Evolutionary conservation across 2,329 filamentous ascomycete species (phyloP), one percentile per base, ranked within the genome.

Genomic region (Neoarthrinium moseri): DNA sequence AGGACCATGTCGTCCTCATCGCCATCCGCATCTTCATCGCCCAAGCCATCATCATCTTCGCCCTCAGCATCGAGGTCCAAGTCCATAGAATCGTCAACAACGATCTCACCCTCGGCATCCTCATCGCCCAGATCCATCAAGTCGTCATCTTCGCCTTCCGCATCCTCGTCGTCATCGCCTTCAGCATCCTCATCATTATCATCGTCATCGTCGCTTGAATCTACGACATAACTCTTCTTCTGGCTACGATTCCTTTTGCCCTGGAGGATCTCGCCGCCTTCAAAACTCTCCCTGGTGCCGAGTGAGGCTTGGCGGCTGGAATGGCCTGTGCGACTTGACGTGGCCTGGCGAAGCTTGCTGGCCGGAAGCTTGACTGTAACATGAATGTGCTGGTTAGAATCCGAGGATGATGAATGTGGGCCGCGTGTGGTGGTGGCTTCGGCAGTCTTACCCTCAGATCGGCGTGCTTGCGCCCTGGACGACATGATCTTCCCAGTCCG

Each of bases 161-260:
- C 66, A 15, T 67, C 67, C 18, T 56, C 61, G 24, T 67, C 64
- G 4, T 66, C 70, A 15, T 74, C 72, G 13, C 65, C 68, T 22
- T 69, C 69, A 11, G 66, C 67, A 24, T 71, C 69, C 5, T 65
- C 70, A 26, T 68, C 62, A n/a, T n/a, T n/a, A 26, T 75, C 71
- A 13, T 61, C 62, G 13, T 66, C 68, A 24, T 70, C 69, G 7
- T 64, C 67, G 51, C 70, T 70, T 29, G 75, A 78, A 50, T 81
- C 78, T 20, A 83, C 75, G 27, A 81, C 75, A 45, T 83, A 83
- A 53, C 73, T 81, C 65, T 81, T 82, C 64, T 80, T 79, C 15
- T 70, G 71, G 5, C 74, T 75, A 7, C 78, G 72, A 47, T 75
- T 79, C 39, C 78, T 70, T 55, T 76, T 78, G 29, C 74, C 72